Evolutionary conservation across 176 grass and related monocot genomes (phyloP).

Genomic region (Oryza meyeriana): DNA sequence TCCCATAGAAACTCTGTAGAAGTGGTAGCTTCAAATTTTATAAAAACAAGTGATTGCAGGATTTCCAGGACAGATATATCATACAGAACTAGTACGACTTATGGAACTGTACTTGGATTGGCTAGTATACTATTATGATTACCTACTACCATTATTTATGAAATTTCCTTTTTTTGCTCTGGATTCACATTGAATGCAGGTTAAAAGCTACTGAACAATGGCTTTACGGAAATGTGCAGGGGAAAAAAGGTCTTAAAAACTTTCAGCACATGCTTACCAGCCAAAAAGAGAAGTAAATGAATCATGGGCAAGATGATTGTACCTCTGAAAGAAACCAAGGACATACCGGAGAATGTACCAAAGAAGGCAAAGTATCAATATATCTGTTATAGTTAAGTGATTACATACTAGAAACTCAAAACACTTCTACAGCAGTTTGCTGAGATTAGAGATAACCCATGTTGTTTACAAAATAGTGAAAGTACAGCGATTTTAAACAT

Average conservation of each 20-base stretch:
- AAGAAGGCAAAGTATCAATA: conserved; percentile 49
- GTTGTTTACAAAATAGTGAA: background rate
- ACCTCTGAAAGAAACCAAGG: conserved; percentile 55
- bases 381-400: conserved; percentile 51
- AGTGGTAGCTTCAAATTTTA: background rate
- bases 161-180: background rate
- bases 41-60: background rate
- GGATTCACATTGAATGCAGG: background rate
- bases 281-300: background rate
- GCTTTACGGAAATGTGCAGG: background rate
- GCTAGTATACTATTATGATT: background rate
- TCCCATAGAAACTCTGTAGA: background rate
- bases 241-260: background rate
- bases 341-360: conserved; percentile 61
- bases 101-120: background rate
- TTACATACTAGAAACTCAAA: conserved; percentile 18
- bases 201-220: background rate
- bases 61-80: background rate
- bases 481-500: background rate
- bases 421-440: background rate
- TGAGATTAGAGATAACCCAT: conserved; percentile 7
- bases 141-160: background rate
- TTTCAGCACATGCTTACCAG: background rate
- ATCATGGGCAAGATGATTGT: conserved; percentile 13
- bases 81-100: background rate